These are phyloP conservation scores for Neofusicoccum sp. DNA, from an alignment of 2,329 filamentous ascomycete species.

Conservation along the genomic window DNA sequence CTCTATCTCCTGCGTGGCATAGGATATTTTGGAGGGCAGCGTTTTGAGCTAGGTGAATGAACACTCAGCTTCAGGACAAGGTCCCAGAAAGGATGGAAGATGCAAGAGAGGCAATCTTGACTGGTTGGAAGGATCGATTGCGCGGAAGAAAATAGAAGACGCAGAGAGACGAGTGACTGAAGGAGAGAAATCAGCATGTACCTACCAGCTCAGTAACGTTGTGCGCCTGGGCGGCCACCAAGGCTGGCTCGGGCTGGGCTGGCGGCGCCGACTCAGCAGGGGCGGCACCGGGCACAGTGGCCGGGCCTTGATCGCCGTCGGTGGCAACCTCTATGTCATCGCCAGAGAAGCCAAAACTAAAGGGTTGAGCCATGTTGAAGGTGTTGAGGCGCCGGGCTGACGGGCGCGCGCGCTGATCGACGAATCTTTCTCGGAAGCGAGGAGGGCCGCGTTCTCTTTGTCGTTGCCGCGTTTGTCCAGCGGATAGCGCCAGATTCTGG, in stretches of 20 bases:
- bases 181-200: constrained; percentile 17
- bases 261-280: not conserved
- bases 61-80: not conserved
- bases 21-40: constrained; percentile 75
- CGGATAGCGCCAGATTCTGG: not conserved
- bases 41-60: constrained; percentile 48
- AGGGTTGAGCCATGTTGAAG: constrained; percentile 30
- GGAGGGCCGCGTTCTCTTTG: not conserved
- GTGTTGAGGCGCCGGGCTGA: not conserved
- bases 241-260: not conserved
- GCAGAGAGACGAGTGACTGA: not conserved
- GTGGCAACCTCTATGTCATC: constrained; percentile 59
- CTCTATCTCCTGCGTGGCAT: constrained; percentile 61
- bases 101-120: not conserved
- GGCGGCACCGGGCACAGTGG: not conserved
- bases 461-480: not conserved
- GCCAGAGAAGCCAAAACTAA: constrained; percentile 62
- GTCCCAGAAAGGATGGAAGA: not conserved
- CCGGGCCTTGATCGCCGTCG: constrained; percentile 34
- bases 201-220: constrained; percentile 51
- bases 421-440: constrained; percentile 11
- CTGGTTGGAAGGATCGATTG: not conserved
- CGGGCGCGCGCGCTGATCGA: not conserved
- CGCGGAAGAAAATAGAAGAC: not conserved
- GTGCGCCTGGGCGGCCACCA: constrained; percentile 2